Conservation (phyloP, 148 eudicot species). For the Rhododendron griersonianum region DNA sequence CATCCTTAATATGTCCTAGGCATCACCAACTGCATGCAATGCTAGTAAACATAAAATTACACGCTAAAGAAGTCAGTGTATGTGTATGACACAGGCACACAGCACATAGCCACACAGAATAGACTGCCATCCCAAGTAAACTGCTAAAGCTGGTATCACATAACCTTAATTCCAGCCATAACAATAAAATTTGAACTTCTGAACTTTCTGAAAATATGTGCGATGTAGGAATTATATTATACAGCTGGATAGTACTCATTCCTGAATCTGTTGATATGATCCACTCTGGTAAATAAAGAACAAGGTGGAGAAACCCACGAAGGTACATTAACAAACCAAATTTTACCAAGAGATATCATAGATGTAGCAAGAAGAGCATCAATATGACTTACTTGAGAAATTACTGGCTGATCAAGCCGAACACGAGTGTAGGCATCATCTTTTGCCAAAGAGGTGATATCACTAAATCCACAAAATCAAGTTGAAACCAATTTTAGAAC, state of each 20-base stretch:
- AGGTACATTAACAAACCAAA: background rate
- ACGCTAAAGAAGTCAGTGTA: background rate
- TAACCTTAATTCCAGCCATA: background rate
- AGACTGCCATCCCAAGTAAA: background rate
- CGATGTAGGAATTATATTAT: background rate
- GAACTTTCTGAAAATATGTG: background rate
- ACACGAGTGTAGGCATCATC: conserved; percentile 25
- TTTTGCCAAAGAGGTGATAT: conserved; percentile 36
- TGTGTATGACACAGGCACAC: background rate
- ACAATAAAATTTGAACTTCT: background rate
- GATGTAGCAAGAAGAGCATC: background rate
- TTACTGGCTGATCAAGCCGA: conserved; percentile 32
- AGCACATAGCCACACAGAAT: background rate
- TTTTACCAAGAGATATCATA: background rate
- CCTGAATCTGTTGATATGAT: background rate
- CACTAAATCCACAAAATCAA: conserved; percentile 21
- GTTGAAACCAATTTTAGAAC: background rate
- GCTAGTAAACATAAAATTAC: background rate
- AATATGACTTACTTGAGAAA: conserved; percentile 33
- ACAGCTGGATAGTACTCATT: background rate
- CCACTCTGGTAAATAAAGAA: background rate
- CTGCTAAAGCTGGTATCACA: background rate
- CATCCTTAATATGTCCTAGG: background rate
- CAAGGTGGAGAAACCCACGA: background rate
- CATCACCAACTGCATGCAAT: background rate